These are phyloP conservation scores for Conticribra weissflogii DNA, from an alignment of 108 stramenopile genomes.

Conservation along the genomic window DNA sequence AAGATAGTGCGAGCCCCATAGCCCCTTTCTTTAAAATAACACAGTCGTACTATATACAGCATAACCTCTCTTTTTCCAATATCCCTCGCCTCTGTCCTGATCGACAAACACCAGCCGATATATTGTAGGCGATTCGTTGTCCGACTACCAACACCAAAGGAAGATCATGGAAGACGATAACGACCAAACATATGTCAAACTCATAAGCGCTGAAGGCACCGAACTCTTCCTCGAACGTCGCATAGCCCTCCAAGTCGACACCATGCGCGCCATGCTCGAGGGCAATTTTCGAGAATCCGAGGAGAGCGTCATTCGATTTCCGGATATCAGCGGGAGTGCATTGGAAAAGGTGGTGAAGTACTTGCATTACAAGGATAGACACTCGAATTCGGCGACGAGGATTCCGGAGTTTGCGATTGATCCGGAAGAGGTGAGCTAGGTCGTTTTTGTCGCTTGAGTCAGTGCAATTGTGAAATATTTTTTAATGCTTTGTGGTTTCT, in stretches of 20 bases:
- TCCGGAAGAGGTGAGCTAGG: conserved; percentile 67
- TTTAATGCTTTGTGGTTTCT: too few species aligned
- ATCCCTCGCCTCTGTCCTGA: too few species aligned
- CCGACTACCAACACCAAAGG: not conserved
- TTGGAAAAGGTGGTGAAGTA: conserved; percentile 84
- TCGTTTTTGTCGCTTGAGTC: too few species aligned
- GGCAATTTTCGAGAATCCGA: conserved; percentile 81
- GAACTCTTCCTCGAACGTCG: conserved; percentile 54
- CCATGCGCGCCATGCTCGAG: conserved; percentile 82
- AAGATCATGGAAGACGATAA: conserved; percentile 51
- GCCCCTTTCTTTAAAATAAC: too few species aligned
- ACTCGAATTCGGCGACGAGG: conserved; percentile 59
- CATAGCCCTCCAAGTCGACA: conserved; percentile 56
- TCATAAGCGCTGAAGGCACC: conserved; percentile 77
- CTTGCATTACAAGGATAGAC: conserved; percentile 78
- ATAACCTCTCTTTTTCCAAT: too few species aligned
- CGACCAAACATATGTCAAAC: conserved; percentile 69
- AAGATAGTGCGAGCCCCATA: too few species aligned
- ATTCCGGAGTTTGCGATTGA: conserved; percentile 88
- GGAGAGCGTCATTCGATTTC: conserved; percentile 82
- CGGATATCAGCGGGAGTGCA: conserved; percentile 71
- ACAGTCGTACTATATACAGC: too few species aligned
- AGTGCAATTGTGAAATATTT: too few species aligned
- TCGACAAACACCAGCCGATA: not conserved
- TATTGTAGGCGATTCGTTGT: too few species aligned